Evolutionary conservation across 78 protist genomes (phyloP).

Genomic region (Tieghemostelium lacteum): DNA sequence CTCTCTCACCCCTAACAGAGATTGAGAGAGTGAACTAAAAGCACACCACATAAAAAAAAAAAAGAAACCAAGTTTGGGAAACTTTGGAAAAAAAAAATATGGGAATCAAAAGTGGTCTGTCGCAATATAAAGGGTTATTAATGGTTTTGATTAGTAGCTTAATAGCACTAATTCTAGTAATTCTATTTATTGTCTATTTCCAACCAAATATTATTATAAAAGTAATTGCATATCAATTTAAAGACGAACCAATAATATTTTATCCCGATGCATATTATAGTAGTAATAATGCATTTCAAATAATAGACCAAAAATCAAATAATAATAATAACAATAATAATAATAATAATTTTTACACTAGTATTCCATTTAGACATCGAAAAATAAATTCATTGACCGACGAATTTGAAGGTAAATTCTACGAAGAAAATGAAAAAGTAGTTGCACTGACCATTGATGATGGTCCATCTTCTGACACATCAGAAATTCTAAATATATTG

Average conservation of each 20-base stretch:
- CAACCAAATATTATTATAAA: constrained; percentile 9
- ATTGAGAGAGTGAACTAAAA: background rate
- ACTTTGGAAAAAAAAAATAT: too few species aligned
- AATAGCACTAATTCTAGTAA: background rate
- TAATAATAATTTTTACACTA: too few species aligned
- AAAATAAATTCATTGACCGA: too few species aligned
- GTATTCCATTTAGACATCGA: too few species aligned
- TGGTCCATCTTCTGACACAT: constrained; percentile 18
- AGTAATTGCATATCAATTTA: background rate
- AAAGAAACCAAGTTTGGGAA: too few species aligned
- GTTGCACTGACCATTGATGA: constrained; percentile 64
- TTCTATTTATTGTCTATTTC: constrained; percentile 4
- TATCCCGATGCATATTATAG: background rate
- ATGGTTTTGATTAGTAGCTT: too few species aligned
- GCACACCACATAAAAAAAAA: too few species aligned
- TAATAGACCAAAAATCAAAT: background rate
- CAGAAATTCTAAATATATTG: constrained; percentile 10
- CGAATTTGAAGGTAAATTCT: background rate
- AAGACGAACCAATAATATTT: background rate
- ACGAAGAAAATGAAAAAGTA: constrained; percentile 7
- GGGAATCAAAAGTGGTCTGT: too few species aligned
- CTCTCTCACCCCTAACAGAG: background rate
- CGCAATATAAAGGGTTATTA: too few species aligned
- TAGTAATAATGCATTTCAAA: too few species aligned
- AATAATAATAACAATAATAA: too few species aligned